Conservation (phyloP, 441 rosid genomes). For the Corymbia calophylla region DNA sequence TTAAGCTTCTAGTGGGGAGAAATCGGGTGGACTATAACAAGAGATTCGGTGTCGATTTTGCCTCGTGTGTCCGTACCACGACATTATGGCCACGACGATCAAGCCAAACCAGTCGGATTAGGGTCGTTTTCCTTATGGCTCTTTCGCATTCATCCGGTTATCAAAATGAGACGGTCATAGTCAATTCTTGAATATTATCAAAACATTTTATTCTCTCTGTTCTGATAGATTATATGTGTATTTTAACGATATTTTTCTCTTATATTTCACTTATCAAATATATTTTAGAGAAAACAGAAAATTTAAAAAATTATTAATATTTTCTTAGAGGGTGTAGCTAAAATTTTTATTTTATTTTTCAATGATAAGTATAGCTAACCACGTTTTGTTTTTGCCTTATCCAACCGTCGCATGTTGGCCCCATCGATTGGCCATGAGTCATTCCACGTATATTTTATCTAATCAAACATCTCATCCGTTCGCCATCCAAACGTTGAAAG, state of each 20-base stretch:
- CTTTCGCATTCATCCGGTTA: background rate
- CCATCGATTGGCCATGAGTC: background rate
- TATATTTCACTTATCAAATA: background rate
- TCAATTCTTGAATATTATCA: fast-evolving
- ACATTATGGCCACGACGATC: background rate
- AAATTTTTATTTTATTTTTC: background rate
- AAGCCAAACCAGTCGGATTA: background rate
- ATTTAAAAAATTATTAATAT: background rate
- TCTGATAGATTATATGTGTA: background rate
- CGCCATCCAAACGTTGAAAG: background rate
- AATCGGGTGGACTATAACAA: background rate
- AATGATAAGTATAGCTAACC: background rate
- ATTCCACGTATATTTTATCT: background rate
- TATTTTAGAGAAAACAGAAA: background rate
- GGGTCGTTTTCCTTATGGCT: background rate
- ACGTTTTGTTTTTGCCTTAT: background rate
- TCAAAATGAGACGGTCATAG: fast-evolving
- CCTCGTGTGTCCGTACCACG: background rate
- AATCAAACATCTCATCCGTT: background rate
- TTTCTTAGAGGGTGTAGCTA: background rate
- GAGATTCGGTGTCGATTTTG: background rate
- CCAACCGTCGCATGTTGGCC: background rate
- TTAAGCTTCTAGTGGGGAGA: background rate
- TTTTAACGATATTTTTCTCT: background rate
- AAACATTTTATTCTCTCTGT: background rate